Evolutionary conservation across 2,329 filamentous ascomycete genomes (phyloP), one percentile per base, ranked within the genome.

Genomic region (Berkeleyomyces rouxiae): DNA sequence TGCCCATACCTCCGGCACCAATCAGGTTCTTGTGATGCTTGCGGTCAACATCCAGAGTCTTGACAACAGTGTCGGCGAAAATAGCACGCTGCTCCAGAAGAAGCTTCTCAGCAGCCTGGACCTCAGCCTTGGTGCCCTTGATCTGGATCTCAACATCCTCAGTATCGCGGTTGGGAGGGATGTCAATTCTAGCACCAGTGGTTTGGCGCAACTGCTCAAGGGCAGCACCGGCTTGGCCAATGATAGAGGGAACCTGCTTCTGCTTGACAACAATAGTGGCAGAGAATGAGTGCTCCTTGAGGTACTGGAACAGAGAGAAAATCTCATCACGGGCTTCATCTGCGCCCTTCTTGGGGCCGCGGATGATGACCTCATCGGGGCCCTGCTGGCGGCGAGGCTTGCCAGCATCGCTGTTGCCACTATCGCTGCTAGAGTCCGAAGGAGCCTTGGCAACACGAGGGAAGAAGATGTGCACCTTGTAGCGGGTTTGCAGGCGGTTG

Each of bases 401-500:
- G 66, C 82, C 83, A 64, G 77, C 77, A 64, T 92, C 87, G 11
- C 78, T 81, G 66, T 81, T 81, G 11, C 84, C 82, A 64, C 84
- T 81, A 63, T 95, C 90, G 65, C 93, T 88, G 65, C 81, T 79
- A 61, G 72, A 75, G 46, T 66, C 68, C 3, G 49, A 49, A 1
- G 51, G 51, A 58, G 79, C 77, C 71, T 90, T 88, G 47, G 77
- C 76, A 5, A 79, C 78, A 61, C 80, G 80, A 9, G 93, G 93
- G 78, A 99, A 99, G 76, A 96, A 92, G 69, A 99, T 93, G 66
- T 91, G 85, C 49, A 99, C 93, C 71, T 87, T 86, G 78, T 99
- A 96, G 57, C 91, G 87, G 63, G 86, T 89, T 74, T 99, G 91
- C 33, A 99, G 82, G 67, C 88, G 86, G 75, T 93, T 93, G 70